Conservation (phyloP, 163 green algal species). For the Chlorella variabilis region DNA sequence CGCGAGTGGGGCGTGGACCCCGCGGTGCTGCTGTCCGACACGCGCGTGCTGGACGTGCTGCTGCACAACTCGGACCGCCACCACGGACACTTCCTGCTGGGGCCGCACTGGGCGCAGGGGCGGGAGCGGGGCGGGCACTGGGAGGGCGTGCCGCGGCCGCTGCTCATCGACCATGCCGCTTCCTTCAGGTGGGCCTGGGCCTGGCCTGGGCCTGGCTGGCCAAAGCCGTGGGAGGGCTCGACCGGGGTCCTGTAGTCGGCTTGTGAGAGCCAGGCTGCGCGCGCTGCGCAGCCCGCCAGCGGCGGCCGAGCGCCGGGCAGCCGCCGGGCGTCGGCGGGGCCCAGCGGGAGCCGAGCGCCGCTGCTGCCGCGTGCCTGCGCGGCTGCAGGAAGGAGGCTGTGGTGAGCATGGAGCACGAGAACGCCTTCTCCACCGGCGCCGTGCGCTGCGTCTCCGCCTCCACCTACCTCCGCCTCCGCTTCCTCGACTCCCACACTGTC, state of each 20-base stretch:
- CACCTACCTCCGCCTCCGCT: conserved; percentile 84
- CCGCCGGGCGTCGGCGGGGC: too few species aligned
- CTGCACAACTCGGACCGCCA: conserved; percentile 85
- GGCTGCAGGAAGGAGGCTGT: conserved; percentile 47
- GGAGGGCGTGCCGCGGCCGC: conserved; percentile 48
- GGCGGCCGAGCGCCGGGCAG: too few species aligned
- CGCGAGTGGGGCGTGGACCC: conserved; percentile 14
- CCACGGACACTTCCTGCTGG: conserved; percentile 81
- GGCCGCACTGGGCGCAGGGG: conserved; percentile 73
- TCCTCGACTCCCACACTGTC: conserved; percentile 62
- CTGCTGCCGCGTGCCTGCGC: background rate
- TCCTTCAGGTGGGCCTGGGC: conserved; percentile 59
- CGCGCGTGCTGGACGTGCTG: conserved; percentile 80
- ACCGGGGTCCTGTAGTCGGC: too few species aligned
- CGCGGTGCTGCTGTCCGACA: conserved; percentile 68
- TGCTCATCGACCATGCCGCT: conserved; percentile 87
- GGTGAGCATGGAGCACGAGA: conserved; percentile 64
- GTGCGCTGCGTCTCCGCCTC: conserved; percentile 63
- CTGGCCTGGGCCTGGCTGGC: background rate
- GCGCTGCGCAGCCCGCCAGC: too few species aligned
- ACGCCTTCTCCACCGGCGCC: conserved; percentile 71
- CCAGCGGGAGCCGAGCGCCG: too few species aligned
- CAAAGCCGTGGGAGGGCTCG: too few species aligned
- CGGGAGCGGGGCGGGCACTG: conserved; percentile 20
- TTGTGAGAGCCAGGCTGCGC: too few species aligned